Conservation (phyloP, 208 protist species). For the Acanthamoeba divionensis region DNA sequence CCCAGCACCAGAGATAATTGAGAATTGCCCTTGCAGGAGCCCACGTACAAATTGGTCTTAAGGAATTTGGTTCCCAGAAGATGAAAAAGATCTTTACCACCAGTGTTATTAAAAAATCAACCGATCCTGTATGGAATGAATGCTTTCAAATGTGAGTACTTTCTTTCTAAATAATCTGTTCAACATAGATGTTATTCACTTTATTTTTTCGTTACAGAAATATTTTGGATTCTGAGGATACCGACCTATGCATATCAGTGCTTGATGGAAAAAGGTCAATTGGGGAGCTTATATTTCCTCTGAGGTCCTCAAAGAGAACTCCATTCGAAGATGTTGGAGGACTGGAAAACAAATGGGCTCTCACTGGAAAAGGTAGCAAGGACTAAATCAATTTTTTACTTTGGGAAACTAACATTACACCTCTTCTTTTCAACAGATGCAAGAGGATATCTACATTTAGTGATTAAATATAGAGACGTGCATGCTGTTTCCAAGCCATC, state of each 20-base stretch:
- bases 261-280: constrained; percentile 17
- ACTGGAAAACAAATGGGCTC: background rate
- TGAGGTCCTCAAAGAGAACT: background rate
- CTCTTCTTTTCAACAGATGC: background rate
- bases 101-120: background rate
- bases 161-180: background rate
- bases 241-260: background rate
- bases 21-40: background rate
- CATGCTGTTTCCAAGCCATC: background rate
- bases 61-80: constrained; percentile 11
- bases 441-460: background rate
- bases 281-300: background rate
- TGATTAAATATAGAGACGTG: constrained; percentile 10
- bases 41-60: background rate
- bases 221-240: constrained; percentile 40
- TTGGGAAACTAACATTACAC: background rate
- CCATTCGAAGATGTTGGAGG: constrained; percentile 23
- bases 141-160: constrained; percentile 12
- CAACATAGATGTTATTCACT: background rate
- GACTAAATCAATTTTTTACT: background rate
- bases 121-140: constrained; percentile 22
- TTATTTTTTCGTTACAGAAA: background rate
- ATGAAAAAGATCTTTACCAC: constrained; percentile 16
- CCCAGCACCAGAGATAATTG: background rate
- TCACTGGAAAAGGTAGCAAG: background rate